Percentiles rank a stretch among this genome's conserved stretches.
These are phyloP conservation scores for Fusarium pseudoanthophilum DNA, from an alignment of 2,329 filamentous ascomycete species.

Conservation along the genomic window DNA sequence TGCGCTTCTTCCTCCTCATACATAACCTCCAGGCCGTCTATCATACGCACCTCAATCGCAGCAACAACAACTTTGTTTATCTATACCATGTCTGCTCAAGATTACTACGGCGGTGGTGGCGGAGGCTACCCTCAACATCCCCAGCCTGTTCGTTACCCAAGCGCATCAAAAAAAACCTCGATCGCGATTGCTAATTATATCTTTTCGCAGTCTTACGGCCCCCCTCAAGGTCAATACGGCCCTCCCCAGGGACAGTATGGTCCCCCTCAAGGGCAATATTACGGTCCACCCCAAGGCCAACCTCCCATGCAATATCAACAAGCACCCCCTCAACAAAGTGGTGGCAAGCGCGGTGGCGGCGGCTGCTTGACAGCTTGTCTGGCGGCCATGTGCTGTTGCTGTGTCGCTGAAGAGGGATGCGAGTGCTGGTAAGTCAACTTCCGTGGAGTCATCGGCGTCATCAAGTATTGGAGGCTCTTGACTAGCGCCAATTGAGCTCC, in stretches of 20 bases:
- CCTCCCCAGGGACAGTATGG: constrained; percentile 47
- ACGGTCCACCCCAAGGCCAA: constrained; percentile 51
- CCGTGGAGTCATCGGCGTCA: not conserved
- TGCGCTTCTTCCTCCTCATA: not conserved
- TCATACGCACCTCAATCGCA: constrained; percentile 4
- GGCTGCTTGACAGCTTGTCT: constrained; percentile 60
- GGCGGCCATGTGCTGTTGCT: constrained; percentile 62
- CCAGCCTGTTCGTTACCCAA: constrained; percentile 50
- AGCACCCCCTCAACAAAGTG: constrained; percentile 50
- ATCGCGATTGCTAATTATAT: constrained; percentile 26
- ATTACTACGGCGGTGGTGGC: constrained; percentile 51
- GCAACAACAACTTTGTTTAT: not conserved
- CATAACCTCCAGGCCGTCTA: not conserved
- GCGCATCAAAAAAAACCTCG: not conserved
- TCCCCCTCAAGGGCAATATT: constrained; percentile 45
- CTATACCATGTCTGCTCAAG: constrained; percentile 53
- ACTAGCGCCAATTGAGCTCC: constrained; percentile 1
- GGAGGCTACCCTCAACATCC: constrained; percentile 55
- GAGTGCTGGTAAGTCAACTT: constrained; percentile 56
- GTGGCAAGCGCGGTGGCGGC: constrained; percentile 50
- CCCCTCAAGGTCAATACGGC: constrained; percentile 43
- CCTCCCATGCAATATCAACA: constrained; percentile 59
- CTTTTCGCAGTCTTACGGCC: constrained; percentile 45
- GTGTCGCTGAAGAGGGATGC: constrained; percentile 61
- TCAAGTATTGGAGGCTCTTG: constrained; percentile 13